Conservation (phyloP, 176 grass and related monocot genomes). For the Dendrocalamus sinicus region DNA sequence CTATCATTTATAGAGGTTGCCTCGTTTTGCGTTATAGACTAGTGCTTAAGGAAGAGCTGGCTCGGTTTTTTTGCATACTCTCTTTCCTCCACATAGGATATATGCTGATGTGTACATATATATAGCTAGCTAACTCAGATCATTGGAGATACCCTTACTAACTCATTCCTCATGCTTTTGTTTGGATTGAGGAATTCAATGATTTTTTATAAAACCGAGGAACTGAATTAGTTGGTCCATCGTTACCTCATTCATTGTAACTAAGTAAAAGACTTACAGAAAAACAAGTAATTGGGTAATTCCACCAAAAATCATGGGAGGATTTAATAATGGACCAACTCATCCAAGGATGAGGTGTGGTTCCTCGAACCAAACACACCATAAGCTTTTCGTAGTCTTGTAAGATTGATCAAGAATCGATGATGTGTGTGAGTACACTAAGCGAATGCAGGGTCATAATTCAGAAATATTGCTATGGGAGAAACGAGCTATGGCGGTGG, state of each 20-base stretch:
- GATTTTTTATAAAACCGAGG: background rate
- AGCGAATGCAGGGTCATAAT: too few species aligned
- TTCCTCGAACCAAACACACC: background rate
- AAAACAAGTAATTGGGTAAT: background rate
- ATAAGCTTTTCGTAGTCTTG: background rate
- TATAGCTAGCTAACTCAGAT: too few species aligned
- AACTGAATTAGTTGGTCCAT: background rate
- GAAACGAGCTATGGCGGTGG: background rate
- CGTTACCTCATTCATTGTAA: background rate
- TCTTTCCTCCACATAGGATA: too few species aligned
- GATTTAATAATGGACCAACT: background rate
- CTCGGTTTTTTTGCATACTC: too few species aligned
- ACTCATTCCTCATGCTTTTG: too few species aligned
- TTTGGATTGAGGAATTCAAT: too few species aligned
- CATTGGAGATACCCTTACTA: too few species aligned
- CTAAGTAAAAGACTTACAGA: background rate
- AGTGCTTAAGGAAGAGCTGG: too few species aligned
- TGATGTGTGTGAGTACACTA: background rate
- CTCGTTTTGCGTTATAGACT: too few species aligned
- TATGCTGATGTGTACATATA: too few species aligned
- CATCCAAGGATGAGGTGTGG: background rate
- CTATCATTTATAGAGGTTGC: too few species aligned
- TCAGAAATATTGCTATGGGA: background rate
- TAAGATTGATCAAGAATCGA: background rate
- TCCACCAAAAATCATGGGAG: background rate